Conservation (phyloP, 768 basidiomycete genomes). For the Trametes elegans region DNA sequence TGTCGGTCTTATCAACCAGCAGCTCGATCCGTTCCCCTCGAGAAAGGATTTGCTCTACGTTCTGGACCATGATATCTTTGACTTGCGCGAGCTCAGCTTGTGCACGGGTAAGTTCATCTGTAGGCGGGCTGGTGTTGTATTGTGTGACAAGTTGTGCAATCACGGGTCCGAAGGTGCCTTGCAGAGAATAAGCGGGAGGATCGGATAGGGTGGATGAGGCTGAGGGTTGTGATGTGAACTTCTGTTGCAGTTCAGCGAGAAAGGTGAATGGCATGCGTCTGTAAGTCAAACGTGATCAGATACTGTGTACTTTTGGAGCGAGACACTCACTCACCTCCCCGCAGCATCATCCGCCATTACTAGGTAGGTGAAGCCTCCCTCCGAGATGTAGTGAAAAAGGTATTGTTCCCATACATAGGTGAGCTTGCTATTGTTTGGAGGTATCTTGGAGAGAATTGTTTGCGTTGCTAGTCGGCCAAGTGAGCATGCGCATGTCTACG, state of each 20-base stretch:
- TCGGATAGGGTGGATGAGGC: slow-evolving; percentile 53
- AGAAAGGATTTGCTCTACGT: slow-evolving; percentile 93
- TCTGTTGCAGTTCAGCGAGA: slow-evolving; percentile 79
- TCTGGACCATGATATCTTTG: slow-evolving; percentile 98
- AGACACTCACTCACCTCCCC: slow-evolving; percentile 58
- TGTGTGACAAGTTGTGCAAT: slow-evolving; percentile 78
- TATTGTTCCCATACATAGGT: slow-evolving; percentile 93
- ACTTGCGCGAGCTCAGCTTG: slow-evolving; percentile 87
- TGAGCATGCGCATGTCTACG: not conserved
- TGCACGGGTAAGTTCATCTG: slow-evolving; percentile 87
- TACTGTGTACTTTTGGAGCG: not conserved
- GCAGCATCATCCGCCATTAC: slow-evolving; percentile 94
- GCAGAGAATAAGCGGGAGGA: slow-evolving; percentile 60
- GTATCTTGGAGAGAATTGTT: slow-evolving; percentile 92
- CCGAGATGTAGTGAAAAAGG: slow-evolving; percentile 91
- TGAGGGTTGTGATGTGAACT: slow-evolving; percentile 64
- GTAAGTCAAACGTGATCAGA: not conserved
- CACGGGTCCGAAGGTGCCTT: slow-evolving; percentile 67
- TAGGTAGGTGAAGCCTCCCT: slow-evolving; percentile 82
- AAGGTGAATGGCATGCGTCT: slow-evolving; percentile 95
- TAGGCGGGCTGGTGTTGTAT: slow-evolving; percentile 86
- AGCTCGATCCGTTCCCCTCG: slow-evolving; percentile 95
- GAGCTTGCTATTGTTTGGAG: slow-evolving; percentile 78
- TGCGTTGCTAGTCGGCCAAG: slow-evolving; percentile 57
- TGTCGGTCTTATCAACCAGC: slow-evolving; percentile 96